Evolutionary conservation across 2,329 filamentous ascomycete genomes (phyloP).

Genomic region (Claviceps humidiphila): DNA sequence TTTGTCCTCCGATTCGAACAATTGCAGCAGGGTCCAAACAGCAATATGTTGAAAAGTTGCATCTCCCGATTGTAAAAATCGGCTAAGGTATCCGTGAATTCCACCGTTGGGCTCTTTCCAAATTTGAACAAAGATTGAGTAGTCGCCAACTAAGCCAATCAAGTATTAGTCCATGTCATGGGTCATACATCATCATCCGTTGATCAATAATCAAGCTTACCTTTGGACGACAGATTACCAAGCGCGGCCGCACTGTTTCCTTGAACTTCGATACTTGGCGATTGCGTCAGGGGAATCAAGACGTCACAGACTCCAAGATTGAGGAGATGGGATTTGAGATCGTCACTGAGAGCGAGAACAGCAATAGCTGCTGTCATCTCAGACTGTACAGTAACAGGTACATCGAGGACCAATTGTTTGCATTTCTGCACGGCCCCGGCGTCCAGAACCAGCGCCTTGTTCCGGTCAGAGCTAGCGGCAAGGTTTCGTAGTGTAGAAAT

Average conservation of each 20-base stretch:
- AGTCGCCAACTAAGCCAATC: constrained; percentile 64
- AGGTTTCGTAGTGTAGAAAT: constrained; percentile 94
- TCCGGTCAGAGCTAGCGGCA: constrained; percentile 90
- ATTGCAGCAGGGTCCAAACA: constrained; percentile 91
- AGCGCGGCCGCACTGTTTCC: constrained; percentile 94
- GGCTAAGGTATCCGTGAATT: constrained; percentile 86
- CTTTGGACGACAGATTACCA: constrained; percentile 93
- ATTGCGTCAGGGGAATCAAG: constrained; percentile 86
- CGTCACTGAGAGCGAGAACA: constrained; percentile 86
- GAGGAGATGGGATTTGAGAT: constrained; percentile 82
- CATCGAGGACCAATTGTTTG: constrained; percentile 88
- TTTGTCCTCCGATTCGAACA: constrained; percentile 90
- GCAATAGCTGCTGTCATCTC: constrained; percentile 99
- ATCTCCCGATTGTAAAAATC: constrained; percentile 88
- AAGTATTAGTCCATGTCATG: background rate
- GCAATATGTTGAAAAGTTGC: constrained; percentile 98
- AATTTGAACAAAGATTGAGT: constrained; percentile 87
- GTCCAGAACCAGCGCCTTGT: constrained; percentile 94
- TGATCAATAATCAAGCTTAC: constrained; percentile 32
- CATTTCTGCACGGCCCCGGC: constrained; percentile 96
- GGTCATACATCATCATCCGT: background rate
- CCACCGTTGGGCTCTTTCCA: constrained; percentile 89
- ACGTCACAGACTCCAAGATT: constrained; percentile 93
- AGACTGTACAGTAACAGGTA: constrained; percentile 87
- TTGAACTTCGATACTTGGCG: constrained; percentile 92